Evolutionary conservation across 1,284 basidiomycete genomes (phyloP), one percentile per base, ranked within the genome.

Genomic region (Mycena sp.): DNA sequence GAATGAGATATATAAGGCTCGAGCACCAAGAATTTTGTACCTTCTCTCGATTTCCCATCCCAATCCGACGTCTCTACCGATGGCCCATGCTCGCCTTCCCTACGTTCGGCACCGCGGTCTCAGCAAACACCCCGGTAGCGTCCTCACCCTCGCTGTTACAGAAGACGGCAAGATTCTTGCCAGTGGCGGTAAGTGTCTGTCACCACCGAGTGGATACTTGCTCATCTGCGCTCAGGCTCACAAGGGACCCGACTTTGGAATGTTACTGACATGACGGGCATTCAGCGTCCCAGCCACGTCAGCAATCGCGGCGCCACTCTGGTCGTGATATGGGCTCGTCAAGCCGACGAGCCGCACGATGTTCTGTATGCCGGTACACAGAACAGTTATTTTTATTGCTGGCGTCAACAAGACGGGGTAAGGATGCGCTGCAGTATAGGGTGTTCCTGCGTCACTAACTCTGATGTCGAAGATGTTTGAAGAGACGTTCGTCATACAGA

Each of bases 351-450:
- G 16, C 14, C 37, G 35, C 25, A 41, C n/a, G 50, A 38, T 37
- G 37, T 53, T 26, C 26, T 46, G 17, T 46, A 28, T 19, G 6
- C 44, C 25, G 44, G 44, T 46, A 50, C 56, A n/a, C n/a, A n/a
- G n/a, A n/a, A n/a, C n/a, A n/a, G n/a, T n/a, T n/a, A n/a, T n/a
- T n/a, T n/a, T n/a, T n/a, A n/a, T n/a, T n/a, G n/a, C n/a, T n/a
- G n/a, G n/a, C n/a, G n/a, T n/a, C n/a, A n/a, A n/a, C n/a, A 29
- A n/a, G 26, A 58, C 23, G 56, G 46, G 32, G 55, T 57, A 57
- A 57, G 35, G 17, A 37, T 46, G 29, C n/a, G 41, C 43, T 35
- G 21, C 35, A 46, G 23, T 48, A 37, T 26, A 11, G 19, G n/a
- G 38, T 21, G 28, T 38, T 37, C 35, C 23, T 40, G 21, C n/a